Evolutionary conservation across 2,329 filamentous ascomycete genomes (phyloP).

Genomic region (Fusarium sp.): DNA sequence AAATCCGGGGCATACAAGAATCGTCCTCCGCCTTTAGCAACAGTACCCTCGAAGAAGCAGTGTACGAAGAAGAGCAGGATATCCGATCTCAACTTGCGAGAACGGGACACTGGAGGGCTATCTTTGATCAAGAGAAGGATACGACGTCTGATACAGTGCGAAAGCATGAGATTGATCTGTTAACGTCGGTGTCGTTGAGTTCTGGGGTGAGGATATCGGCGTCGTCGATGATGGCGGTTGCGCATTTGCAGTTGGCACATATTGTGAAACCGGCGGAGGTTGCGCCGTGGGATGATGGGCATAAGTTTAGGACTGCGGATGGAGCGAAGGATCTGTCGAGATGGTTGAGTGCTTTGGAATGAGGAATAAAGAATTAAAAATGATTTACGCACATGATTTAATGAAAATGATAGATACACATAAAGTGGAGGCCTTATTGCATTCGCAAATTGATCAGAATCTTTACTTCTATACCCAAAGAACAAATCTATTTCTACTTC

Average conservation of each 20-base stretch:
- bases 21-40: background rate
- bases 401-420: background rate
- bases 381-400: background rate
- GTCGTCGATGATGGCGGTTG: conserved; percentile 1
- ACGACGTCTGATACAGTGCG: background rate
- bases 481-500: background rate
- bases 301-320: conserved; percentile 9
- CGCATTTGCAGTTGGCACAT: conserved; percentile 12
- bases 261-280: conserved; percentile 3
- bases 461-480: background rate
- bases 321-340: conserved; percentile 9
- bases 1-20: conserved; percentile 2
- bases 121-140: conserved; percentile 6
- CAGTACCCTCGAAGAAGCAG: background rate
- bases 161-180: conserved; percentile 13
- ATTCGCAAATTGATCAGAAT: background rate
- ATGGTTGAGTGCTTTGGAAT: conserved; percentile 15
- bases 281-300: conserved; percentile 17
- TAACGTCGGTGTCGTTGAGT: conserved; percentile 10
- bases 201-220: conserved; percentile 4
- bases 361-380: background rate
- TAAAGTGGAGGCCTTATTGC: background rate
- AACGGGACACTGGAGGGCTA: conserved; percentile 1
- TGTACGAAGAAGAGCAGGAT: conserved; percentile 15
- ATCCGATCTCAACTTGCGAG: background rate